Evolutionary conservation across 768 basidiomycete species (phyloP), one percentile per base, ranked within the genome.

Genomic region (Suillus subluteus): DNA sequence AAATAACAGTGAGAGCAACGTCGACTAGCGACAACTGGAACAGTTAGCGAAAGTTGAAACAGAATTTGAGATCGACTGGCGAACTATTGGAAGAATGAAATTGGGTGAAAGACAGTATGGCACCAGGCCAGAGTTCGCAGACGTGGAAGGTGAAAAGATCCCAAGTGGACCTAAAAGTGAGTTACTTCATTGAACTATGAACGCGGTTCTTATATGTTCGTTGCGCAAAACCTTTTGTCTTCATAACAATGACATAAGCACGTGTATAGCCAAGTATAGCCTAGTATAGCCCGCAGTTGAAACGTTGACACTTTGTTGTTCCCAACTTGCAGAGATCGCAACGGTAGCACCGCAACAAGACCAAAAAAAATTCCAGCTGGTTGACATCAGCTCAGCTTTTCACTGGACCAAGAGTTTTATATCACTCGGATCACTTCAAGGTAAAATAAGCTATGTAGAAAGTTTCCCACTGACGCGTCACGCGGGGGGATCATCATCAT

Each of bases 51-150:
- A 56, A 50, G 16, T 11, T 18, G 18, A 11, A 55, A 32, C 9
- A 55, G 52, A 41, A 61, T 23, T 55, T 54, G 50, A 44, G 61
- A 63, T 65, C 70, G 74, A 65, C 73, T 70, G 23, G 73, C 70
- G 68, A 70, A 62, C 26, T 50, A 48, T 59, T 64, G 11, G 50
- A 32, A 50, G 48, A 56, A 65, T 61, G 58, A 70, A 62, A 23
- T 13, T 4, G 40, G 44, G 37, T 38, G 58, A 40, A 59, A 30
- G 58, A 59, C 23, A 40, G 38, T 30, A 56, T 21, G 55, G 55
- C 55, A 2, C 55, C 55, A 56, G 55, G 55, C 55, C 55, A 56
- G 6, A 56, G 11, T n/a, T 56, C 18, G 32, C 12, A 3, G 12
- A 21, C 1, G 55, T n/a, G 32, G 55, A 37, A 56, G 21, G 21